Evolutionary conservation across 768 basidiomycete genomes (phyloP), one percentile per base, ranked within the genome.

Genomic region (Tephrocybe sp.): DNA sequence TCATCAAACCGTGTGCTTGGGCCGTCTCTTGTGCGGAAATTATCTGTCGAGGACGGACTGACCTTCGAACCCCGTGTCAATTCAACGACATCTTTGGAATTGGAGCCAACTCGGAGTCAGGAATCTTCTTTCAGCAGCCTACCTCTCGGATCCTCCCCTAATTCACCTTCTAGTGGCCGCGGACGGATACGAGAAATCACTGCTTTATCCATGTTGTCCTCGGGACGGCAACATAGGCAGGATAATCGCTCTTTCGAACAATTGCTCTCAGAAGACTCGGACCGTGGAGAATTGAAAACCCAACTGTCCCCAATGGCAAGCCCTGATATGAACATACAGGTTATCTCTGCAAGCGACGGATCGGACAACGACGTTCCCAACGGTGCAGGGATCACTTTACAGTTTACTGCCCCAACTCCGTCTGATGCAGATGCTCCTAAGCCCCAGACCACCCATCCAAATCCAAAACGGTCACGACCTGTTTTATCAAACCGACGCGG

Each of bases 1-100:
- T 71, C 73, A 10, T 73, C 74, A 10, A 68, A 71, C 44, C 67
- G 69, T 38, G 68, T 73, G 6, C 67, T 73, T 12, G 69, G 71
- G 11, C 73, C 73, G 34, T 72, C 77, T 15, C 58, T 72, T 23
- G 62, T 67, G 26, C 69, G 68, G 53, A 66, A 66, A 34, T 68
- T 67, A 41, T 76, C 75, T 3, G 63, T 64, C 34, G 82, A 85
- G 44, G 80, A 73, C 9, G 72, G 66, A 26, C 55, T 84, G 25
- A 81, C 84, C 1, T 86, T 86, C 54, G 81, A 86, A 51, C 85
- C 84, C 15, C 57, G 69, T 17, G 65, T 77, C 9, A 76, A 80
- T 51, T 70, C 73, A 4, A 70, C 74, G 9, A 69, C 68, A 45
- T 83, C 81, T 18, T 50, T 76, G 17, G 76, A 80, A 12, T 66